Percentiles rank a stretch among this genome's conserved stretches.
phyloP scores from a whole-genome alignment of 306 rosid species.

The Hippophae tibetana region DNA sequence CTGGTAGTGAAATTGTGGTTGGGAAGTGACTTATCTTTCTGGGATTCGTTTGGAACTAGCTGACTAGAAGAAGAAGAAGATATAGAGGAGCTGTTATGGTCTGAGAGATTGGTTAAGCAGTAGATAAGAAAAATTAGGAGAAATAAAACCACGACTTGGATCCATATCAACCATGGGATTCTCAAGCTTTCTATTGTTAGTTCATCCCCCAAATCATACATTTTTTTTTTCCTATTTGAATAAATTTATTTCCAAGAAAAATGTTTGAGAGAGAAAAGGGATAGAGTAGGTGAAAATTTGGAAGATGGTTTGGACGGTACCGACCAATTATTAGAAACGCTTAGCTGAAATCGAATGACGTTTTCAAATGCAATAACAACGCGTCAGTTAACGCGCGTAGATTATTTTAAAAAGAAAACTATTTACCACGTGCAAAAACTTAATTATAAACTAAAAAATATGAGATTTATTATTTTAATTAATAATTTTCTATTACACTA shows the following conservation, averaged over 20 bases:
- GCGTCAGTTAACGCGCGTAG: no score
- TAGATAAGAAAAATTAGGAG: slow-evolving; percentile 50
- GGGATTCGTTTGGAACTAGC: slow-evolving; percentile 22
- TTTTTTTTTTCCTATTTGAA: slow-evolving; percentile 15
- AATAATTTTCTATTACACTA: no score
- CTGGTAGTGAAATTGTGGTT: slow-evolving; percentile 16
- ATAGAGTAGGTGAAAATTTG: background rate
- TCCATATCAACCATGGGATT: slow-evolving; percentile 80
- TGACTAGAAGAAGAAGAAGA: slow-evolving; percentile 26
- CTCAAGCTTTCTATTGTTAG: slow-evolving; percentile 25
- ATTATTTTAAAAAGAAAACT: no score
- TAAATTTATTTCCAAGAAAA: background rate
- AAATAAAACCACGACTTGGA: slow-evolving; percentile 48
- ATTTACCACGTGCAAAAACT: no score
- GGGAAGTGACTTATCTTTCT: slow-evolving; percentile 13
- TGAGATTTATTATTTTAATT: no score
- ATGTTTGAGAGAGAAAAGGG: background rate
- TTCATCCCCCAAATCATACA: slow-evolving; percentile 61
- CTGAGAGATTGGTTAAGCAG: slow-evolving; percentile 39
- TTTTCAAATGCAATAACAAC: no score
- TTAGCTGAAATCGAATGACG: no score
- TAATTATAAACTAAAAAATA: no score
- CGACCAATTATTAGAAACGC: no score
- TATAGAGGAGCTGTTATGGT: background rate
- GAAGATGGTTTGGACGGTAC: no score